Conservation (phyloP, 2,329 filamentous ascomycete genomes). For the Madurella fahalii region DNA sequence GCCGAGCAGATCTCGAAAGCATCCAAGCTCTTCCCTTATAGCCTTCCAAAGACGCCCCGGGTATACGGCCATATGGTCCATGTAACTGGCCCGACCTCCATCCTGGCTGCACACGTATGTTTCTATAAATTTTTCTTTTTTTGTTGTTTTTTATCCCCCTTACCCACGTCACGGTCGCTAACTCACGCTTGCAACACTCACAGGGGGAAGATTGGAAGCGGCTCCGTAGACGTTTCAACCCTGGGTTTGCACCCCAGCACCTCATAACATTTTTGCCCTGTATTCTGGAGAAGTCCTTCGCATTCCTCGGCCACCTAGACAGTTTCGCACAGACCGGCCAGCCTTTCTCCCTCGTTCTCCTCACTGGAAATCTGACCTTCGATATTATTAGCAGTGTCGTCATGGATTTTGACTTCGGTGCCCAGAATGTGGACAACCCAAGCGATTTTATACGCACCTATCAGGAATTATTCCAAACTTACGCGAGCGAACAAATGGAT, state of each 20-base stretch:
- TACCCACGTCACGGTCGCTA: neutral
- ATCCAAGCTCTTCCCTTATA: slow-evolving; percentile 28
- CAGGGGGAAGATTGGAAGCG: slow-evolving; percentile 27
- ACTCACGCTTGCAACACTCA: neutral
- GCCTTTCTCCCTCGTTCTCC: slow-evolving; percentile 26
- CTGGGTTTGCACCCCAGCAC: slow-evolving; percentile 33
- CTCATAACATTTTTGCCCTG: slow-evolving; percentile 31
- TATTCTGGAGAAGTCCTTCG: slow-evolving; percentile 30
- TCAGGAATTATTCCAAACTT: slow-evolving; percentile 25
- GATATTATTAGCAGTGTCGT: slow-evolving; percentile 20
- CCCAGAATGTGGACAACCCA: slow-evolving; percentile 25
- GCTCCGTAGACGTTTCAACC: slow-evolving; percentile 31
- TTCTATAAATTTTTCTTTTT: no score
- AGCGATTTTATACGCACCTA: slow-evolving; percentile 27
- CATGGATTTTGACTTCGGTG: slow-evolving; percentile 30
- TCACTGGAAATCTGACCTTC: slow-evolving; percentile 33
- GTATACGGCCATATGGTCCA: slow-evolving; percentile 19
- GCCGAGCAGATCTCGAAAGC: slow-evolving; percentile 34
- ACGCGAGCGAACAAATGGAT: slow-evolving; percentile 22
- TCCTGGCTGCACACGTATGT: slow-evolving; percentile 15
- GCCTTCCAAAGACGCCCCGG: slow-evolving; percentile 27
- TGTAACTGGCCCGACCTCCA: slow-evolving; percentile 21
- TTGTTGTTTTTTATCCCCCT: neutral
- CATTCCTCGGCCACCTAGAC: slow-evolving; percentile 29
- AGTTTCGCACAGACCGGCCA: slow-evolving; percentile 21